Percentiles rank a stretch among this genome's conserved stretches.
Evolutionary conservation across 192 early-diverging fungal species (phyloP).

Genomic region (Linnemannia hyalina): DNA sequence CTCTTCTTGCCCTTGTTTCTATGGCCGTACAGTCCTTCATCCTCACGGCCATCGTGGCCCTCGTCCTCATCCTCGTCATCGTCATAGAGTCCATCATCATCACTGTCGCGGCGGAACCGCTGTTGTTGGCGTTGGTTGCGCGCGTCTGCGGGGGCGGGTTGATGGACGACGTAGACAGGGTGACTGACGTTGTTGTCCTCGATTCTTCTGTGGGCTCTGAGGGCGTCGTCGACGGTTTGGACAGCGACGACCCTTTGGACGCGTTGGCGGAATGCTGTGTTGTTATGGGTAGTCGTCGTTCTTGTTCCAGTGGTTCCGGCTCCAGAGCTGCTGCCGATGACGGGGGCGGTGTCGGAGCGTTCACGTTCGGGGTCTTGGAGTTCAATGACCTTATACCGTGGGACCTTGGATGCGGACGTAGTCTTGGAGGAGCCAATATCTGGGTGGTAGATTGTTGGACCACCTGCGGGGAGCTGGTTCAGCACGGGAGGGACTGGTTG

Average conservation of each 20-base stretch:
- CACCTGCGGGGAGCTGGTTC: neutral
- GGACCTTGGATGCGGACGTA: neutral
- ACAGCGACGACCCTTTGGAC: conserved; percentile 15
- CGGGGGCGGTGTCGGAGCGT: neutral
- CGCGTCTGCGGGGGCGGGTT: neutral
- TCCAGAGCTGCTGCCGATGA: no score
- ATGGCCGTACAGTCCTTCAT: neutral
- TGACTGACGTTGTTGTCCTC: conserved; percentile 20
- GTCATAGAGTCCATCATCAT: neutral
- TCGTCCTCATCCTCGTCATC: conserved; percentile 7
- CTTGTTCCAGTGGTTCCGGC: no score
- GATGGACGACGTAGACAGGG: conserved; percentile 26
- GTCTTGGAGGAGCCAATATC: neutral
- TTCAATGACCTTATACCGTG: conserved; percentile 14
- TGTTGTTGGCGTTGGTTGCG: neutral
- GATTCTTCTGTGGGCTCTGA: neutral
- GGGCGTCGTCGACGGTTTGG: conserved; percentile 27
- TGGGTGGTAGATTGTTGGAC: conserved; percentile 14
- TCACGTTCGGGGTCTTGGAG: neutral
- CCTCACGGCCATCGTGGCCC: neutral
- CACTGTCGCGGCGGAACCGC: neutral
- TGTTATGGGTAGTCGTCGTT: neutral
- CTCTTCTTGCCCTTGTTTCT: neutral
- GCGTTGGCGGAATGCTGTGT: neutral
- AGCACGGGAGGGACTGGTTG: neutral